Percentiles rank a stretch among this genome's conserved stretches.
Evolutionary conservation across 2,329 filamentous ascomycete species (phyloP).

Genomic region (Cercospora sp.): DNA sequence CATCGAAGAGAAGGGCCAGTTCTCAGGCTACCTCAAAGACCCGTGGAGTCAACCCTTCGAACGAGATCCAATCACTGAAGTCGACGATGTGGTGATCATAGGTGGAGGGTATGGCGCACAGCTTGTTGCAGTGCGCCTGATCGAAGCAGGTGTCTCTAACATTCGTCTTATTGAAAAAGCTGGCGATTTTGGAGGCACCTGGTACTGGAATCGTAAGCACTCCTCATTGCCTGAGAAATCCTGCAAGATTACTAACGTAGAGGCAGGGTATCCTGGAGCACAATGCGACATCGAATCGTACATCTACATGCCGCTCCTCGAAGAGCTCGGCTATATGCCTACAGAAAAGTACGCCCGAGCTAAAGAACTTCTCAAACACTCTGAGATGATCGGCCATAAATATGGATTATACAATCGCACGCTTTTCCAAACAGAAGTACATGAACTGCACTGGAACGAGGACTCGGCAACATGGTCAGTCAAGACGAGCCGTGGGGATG

Average conservation of each 20-base stretch:
- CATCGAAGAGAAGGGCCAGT: constrained; percentile 24
- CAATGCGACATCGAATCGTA: constrained; percentile 51
- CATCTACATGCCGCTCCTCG: constrained; percentile 50
- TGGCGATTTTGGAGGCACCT: constrained; percentile 44
- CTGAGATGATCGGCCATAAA: constrained; percentile 25
- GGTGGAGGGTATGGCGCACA: constrained; percentile 30
- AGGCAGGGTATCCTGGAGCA: constrained; percentile 45
- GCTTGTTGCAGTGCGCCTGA: constrained; percentile 25
- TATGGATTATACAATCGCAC: constrained; percentile 43
- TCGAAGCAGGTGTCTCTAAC: constrained; percentile 28
- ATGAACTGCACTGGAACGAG: constrained; percentile 25
- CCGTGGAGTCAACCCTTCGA: constrained; percentile 24
- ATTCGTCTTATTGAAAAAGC: constrained; percentile 29
- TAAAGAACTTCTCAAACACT: constrained; percentile 45
- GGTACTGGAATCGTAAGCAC: constrained; percentile 20
- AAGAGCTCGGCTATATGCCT: constrained; percentile 46
- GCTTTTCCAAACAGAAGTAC: constrained; percentile 38
- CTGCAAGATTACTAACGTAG: neutral
- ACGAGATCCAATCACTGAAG: constrained; percentile 24
- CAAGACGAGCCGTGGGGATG: constrained; percentile 25
- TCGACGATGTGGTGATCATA: constrained; percentile 26
- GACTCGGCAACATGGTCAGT: constrained; percentile 39
- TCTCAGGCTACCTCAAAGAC: constrained; percentile 25
- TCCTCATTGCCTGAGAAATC: no score
- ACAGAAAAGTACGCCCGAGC: constrained; percentile 39